Percentiles rank a stretch among this genome's conserved stretches.
These are phyloP conservation scores for Debaryomyces tyrocola DNA, from an alignment of 805 yeast species.

Conservation along the genomic window DNA sequence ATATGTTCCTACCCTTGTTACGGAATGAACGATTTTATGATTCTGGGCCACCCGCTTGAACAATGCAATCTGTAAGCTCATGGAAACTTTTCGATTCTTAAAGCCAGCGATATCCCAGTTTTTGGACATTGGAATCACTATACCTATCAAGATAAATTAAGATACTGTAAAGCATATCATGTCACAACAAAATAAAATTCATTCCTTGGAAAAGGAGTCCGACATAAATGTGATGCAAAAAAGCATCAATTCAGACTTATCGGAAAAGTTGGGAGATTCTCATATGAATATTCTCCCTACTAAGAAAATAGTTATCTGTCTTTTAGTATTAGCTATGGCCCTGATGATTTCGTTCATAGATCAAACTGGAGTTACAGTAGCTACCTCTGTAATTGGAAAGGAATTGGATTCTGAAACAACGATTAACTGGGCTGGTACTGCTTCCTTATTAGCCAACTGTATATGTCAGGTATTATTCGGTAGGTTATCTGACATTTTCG, in stretches of 20 bases:
- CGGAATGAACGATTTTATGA: no score
- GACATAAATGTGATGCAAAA: background rate
- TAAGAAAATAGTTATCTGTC: conserved; percentile 36
- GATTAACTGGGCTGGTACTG: conserved; percentile 61
- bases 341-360: conserved; percentile 46
- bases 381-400: conserved; percentile 47
- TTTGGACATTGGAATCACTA: no score
- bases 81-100: no score
- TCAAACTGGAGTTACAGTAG: conserved; percentile 50
- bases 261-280: conserved; percentile 37
- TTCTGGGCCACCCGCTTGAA: no score
- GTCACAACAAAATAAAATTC: conserved; percentile 1
- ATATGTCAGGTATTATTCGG: conserved; percentile 55
- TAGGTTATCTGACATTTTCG: conserved; percentile 55
- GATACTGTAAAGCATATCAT: no score
- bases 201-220: background rate
- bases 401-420: conserved; percentile 47
- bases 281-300: conserved; percentile 43
- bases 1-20: no score
- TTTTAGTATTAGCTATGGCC: conserved; percentile 39
- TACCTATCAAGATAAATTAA: no score
- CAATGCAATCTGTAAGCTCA: no score
- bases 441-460: conserved; percentile 50
- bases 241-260: conserved; percentile 4
- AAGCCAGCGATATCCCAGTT: no score